A percentile compares a stretch with the other conserved stretches of the same genome.
These are phyloP conservation scores for Arxiozyma heterogenica DNA, from an alignment of 1,139 yeast species.

Conservation along the genomic window DNA sequence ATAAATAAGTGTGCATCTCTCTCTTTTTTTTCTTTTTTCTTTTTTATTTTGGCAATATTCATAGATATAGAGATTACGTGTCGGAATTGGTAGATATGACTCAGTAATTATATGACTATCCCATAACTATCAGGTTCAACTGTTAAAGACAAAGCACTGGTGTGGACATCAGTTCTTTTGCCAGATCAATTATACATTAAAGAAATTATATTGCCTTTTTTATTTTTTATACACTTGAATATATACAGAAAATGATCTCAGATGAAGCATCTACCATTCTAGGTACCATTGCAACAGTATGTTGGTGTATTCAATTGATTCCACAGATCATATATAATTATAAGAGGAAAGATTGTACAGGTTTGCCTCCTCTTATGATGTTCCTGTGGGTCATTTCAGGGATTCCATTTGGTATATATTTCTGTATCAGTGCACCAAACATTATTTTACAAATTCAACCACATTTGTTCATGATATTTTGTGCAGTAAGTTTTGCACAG, in stretches of 20 bases:
- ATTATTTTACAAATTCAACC: conserved; percentile 55
- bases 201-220: too few species aligned
- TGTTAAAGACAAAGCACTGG: too few species aligned
- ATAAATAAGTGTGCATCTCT: too few species aligned
- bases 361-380: conserved; percentile 78
- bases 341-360: conserved; percentile 68
- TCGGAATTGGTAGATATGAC: too few species aligned
- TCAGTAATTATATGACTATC: too few species aligned
- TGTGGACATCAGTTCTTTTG: too few species aligned
- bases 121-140: too few species aligned
- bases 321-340: conserved; percentile 78
- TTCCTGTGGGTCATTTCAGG: conserved; percentile 79
- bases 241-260: conserved; percentile 15
- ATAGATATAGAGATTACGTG: too few species aligned
- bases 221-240: too few species aligned
- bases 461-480: conserved; percentile 66
- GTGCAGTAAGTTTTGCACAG: conserved; percentile 63
- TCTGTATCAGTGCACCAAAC: conserved; percentile 49
- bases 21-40: too few species aligned
- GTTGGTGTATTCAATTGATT: conserved; percentile 83
- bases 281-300: conserved; percentile 81
- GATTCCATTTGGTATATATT: conserved; percentile 74
- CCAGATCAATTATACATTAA: too few species aligned
- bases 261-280: conserved; percentile 57
- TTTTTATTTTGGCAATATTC: too few species aligned